Conservation (phyloP, 139 green algal genomes). For the Coelastrella sp. region DNA sequence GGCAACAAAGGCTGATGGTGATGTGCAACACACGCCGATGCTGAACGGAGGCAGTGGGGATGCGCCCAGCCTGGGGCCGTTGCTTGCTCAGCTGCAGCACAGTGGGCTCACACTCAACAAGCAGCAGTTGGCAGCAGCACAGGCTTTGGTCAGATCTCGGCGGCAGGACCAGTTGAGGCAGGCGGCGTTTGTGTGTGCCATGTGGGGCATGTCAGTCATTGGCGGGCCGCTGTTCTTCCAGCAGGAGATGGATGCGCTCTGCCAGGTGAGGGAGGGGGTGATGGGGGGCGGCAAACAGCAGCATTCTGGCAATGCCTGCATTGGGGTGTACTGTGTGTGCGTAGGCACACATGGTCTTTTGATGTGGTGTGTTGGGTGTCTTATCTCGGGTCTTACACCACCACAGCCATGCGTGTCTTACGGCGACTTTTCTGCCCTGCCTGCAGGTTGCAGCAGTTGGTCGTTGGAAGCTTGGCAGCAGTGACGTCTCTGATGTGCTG, state of each 20-base stretch:
- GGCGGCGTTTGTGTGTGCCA: conserved; percentile 30
- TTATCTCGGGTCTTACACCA: too few relatives aligned
- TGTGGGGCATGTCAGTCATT: conserved; percentile 49
- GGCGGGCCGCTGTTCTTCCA: conserved; percentile 54
- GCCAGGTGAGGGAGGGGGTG: conserved; percentile 8
- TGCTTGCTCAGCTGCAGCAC: conserved; percentile 33
- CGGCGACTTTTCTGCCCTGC: neutral
- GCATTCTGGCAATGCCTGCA: neutral
- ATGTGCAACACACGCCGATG: neutral
- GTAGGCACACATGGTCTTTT: too few relatives aligned
- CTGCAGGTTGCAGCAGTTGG: conserved; percentile 26
- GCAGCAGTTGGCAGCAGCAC: conserved; percentile 30
- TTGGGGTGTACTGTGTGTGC: too few relatives aligned
- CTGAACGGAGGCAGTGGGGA: neutral
- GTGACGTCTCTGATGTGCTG: conserved; percentile 47
- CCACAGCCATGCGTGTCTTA: too few relatives aligned
- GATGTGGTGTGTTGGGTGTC: too few relatives aligned
- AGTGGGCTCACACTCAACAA: neutral
- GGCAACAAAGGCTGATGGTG: neutral
- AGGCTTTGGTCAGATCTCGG: neutral
- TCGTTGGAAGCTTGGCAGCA: conserved; percentile 30
- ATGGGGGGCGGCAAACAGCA: neutral
- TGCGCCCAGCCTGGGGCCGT: neutral
- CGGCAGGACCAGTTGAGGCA: conserved; percentile 18
- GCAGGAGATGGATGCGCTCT: conserved; percentile 55